These are phyloP conservation scores for Collybia mongolica DNA, from an alignment of 768 basidiomycete species.

Conservation along the genomic window DNA sequence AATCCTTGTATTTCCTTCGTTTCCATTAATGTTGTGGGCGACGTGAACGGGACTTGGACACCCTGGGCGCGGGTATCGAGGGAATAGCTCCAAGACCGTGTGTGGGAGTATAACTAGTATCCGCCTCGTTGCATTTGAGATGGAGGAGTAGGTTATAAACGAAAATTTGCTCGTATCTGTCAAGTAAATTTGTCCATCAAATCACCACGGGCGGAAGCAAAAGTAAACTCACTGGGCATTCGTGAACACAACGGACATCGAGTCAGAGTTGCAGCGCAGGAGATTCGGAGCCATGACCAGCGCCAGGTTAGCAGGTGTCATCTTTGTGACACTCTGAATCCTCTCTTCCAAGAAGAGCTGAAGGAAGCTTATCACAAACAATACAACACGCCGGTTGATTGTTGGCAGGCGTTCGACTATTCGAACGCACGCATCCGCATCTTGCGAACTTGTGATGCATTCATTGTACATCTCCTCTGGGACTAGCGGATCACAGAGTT, in stretches of 20 bases:
- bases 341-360: slow-evolving; percentile 85
- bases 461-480: slow-evolving; percentile 92
- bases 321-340: slow-evolving; percentile 74
- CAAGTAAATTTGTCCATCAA: slow-evolving; percentile 3
- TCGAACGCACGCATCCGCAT: slow-evolving; percentile 67
- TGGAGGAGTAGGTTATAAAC: slow-evolving; percentile 82
- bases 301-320: slow-evolving; percentile 87
- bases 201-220: slow-evolving; percentile 1
- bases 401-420: slow-evolving; percentile 80
- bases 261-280: slow-evolving; percentile 81
- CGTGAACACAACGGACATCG: slow-evolving; percentile 86
- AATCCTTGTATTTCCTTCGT: too few relatives aligned
- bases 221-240: slow-evolving; percentile 79
- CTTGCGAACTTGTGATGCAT: slow-evolving; percentile 68
- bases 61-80: slow-evolving; percentile 41
- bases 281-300: slow-evolving; percentile 93
- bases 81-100: slow-evolving; percentile 78
- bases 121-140: slow-evolving; percentile 73
- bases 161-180: slow-evolving; percentile 85
- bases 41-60: slow-evolving; percentile 56
- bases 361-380: slow-evolving; percentile 89
- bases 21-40: slow-evolving; percentile 29
- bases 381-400: slow-evolving; percentile 80
- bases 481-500: slow-evolving; percentile 88
- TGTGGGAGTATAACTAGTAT: slow-evolving; percentile 71